Evolutionary conservation across 1,284 basidiomycete genomes (phyloP), one percentile per base, ranked within the genome.

Genomic region (Cutaneotrichosporon dermatis): DNA sequence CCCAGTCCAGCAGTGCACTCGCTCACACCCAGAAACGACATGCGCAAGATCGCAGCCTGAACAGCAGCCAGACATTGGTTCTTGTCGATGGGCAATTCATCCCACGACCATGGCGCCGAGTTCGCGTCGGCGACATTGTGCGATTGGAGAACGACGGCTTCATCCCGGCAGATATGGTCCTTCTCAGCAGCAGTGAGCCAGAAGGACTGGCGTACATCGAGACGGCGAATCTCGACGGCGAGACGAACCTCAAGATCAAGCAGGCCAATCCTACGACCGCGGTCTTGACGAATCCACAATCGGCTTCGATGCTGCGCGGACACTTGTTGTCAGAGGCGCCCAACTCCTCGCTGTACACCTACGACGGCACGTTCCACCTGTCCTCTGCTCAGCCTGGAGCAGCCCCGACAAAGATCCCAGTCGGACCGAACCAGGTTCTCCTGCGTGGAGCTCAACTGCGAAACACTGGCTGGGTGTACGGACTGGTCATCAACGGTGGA

Each of bases 211-310:
- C 94, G 69, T 99, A 98, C 72, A 91, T 99, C 64, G 95, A 99
- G 78, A 99, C 95, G 0, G 90, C 90, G 39, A 99, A 99, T 75
- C 82, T 99, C 33, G 96, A 99, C 71, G 95, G 92, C 33, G 95
- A 99, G 81, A 99, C 96, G 5, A 99, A 99, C 73, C 83, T 99
- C 67, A 99, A 99, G 81, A 98, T 99, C 79, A 98, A 99, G 76
- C 94, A 99, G 79, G 91, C 91, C 0, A 89, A 89, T 13, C 83
- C 90, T 0, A 86, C 90, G 34, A 97, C 94, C 0, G 80, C 90
- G 0, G 71, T 82, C 10, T 82, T 97, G 45, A 92, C 87, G 9
- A 85, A 89, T 1, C 92, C 95, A 0, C 80, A 85, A 12, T 82
- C 88, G 3, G 88, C 92, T 33, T 83, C 84, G 7, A 77, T 85